Evolutionary conservation across 2,329 filamentous ascomycete species (phyloP), one percentile per base, ranked within the genome.

Genomic region (Paecilomyces sp.): DNA sequence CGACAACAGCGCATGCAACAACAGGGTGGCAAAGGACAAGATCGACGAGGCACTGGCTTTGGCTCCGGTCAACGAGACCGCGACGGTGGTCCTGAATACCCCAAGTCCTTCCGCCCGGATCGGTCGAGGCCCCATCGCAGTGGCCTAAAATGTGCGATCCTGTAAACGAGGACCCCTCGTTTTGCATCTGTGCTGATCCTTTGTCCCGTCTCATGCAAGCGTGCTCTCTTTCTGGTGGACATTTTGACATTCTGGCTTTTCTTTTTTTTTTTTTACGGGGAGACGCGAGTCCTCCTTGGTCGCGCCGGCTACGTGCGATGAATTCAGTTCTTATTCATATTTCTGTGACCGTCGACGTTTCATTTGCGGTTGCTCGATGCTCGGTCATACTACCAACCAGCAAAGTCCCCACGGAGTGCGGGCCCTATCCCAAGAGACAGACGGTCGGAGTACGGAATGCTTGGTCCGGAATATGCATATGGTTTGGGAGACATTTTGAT

Each of bases 1-100:
- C 88, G 94, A 67, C 86, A 90, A 68, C 92, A 96, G 77, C 84
- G 91, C 69, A 87, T 91, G 66, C 75, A 77, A 63, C 72, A 73
- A 61, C 74, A 72, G 34, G 68, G 69, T 13, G 69, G 71, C 15
- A 70, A 72, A 57, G 58, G 67, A 18, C 68, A 72, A 55, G 74
- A 76, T 60, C 71, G 73, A 59, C 71, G 75, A 59, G 66, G 67
- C 52, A 71, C 74, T 28, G 73, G 72, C 28, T 68, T 76, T 30
- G 64, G 67, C 28, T 57, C 68, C 3, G 71, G 73, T 30, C 64
- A 64, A 54, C 72, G 73, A 57, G 73, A 76, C 60, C 71, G 72
- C 24, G 71, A 75, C 50, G 68, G 70, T 25, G 73, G 69, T 22
- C 69, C 72, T 31, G 74, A 77, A 61, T 76, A 76, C 57, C 72